Evolutionary conservation across 805 yeast genomes (phyloP).

Genomic region (Kuraishia ogatae): DNA sequence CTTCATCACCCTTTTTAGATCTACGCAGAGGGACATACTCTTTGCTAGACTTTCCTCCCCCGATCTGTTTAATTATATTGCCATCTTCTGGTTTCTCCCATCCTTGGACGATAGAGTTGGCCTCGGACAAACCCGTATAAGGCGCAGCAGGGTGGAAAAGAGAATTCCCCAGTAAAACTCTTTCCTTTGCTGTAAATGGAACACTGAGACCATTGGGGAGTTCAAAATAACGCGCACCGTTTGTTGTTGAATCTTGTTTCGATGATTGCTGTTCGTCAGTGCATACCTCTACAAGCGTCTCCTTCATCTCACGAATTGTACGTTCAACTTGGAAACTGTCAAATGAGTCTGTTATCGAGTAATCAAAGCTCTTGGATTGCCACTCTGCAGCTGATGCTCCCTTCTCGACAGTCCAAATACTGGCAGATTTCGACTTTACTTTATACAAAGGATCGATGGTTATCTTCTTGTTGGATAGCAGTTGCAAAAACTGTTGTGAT

Average conservation of each 20-base stretch:
- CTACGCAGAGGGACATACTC: constrained; percentile 74
- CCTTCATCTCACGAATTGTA: constrained; percentile 68
- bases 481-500: constrained; percentile 40
- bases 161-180: constrained; percentile 63
- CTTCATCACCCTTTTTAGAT: constrained; percentile 27
- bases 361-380: constrained; percentile 22
- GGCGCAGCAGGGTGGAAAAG: constrained; percentile 54
- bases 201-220: constrained; percentile 68
- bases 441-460: constrained; percentile 38
- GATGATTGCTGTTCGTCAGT: constrained; percentile 8
- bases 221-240: constrained; percentile 47
- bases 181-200: constrained; percentile 43
- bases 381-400: constrained; percentile 13
- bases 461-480: constrained; percentile 25
- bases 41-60: constrained; percentile 33
- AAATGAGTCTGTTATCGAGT: constrained; percentile 37
- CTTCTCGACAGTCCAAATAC: constrained; percentile 18
- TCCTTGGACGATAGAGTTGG: constrained; percentile 18
- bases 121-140: constrained; percentile 11
- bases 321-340: constrained; percentile 47
- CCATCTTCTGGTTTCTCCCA: constrained; percentile 41
- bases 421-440: constrained; percentile 35
- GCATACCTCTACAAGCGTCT: constrained; percentile 43
- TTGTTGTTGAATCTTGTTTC: constrained; percentile 17
- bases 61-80: constrained; percentile 27